phyloP scores from a whole-genome alignment of 2,329 filamentous ascomycete species.

The Balansia obtecta region DNA sequence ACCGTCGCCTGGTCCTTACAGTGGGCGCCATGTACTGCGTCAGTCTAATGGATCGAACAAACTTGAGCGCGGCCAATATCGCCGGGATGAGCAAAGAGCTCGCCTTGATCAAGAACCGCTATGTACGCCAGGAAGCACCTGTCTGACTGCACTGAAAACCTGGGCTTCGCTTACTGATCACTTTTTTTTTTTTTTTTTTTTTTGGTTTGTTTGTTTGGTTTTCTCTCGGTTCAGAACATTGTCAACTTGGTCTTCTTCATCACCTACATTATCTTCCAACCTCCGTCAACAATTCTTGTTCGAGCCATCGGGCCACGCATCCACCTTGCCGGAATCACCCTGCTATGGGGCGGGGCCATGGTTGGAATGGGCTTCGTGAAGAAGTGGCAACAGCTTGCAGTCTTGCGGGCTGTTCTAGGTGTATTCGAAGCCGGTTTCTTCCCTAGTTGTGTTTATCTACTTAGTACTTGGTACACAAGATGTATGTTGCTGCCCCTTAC shows the following conservation, averaged over 20 bases:
- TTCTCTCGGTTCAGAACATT: conserved; percentile 33
- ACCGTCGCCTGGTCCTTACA: conserved; percentile 49
- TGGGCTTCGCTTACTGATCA: neutral
- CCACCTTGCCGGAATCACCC: conserved; percentile 40
- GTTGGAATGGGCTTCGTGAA: conserved; percentile 53
- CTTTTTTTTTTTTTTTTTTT: too few relatives aligned
- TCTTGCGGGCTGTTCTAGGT: conserved; percentile 46
- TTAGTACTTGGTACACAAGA: conserved; percentile 63
- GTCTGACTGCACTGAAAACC: too few relatives aligned
- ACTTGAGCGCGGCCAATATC: conserved; percentile 60
- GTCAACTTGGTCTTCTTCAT: conserved; percentile 64
- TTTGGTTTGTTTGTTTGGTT: too few relatives aligned
- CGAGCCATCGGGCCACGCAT: conserved; percentile 52
- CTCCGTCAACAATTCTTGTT: conserved; percentile 56
- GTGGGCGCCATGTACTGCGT: conserved; percentile 60
- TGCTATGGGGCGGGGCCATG: conserved; percentile 49
- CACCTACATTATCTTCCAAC: conserved; percentile 59
- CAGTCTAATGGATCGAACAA: conserved; percentile 68
- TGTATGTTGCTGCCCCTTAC: conserved; percentile 29
- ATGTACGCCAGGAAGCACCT: conserved; percentile 16
- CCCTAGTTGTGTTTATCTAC: conserved; percentile 55
- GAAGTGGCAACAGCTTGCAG: conserved; percentile 38
- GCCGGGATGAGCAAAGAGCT: conserved; percentile 47
- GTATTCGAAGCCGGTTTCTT: conserved; percentile 61
- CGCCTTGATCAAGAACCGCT: conserved; percentile 30